phyloP scores from a whole-genome alignment of 495 filamentous ascomycete genomes.

The Hypoxylon lienhwacheense region DNA sequence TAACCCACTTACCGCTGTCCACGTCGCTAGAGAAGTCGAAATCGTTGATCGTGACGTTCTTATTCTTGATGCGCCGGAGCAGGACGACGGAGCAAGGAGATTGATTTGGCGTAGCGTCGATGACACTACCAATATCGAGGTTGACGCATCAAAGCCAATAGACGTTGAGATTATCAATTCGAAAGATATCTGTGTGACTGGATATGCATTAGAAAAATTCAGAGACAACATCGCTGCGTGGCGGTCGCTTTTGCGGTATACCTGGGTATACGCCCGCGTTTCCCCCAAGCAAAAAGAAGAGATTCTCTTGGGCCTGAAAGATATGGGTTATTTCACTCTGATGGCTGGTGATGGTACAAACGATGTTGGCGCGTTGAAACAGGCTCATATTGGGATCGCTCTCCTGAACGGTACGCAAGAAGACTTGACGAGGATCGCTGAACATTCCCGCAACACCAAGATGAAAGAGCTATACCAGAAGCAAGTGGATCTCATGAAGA shows the following conservation, averaged over 20 bases:
- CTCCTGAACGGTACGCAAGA: slow-evolving; percentile 93
- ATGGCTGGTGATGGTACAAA: slow-evolving; percentile 99
- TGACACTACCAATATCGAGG: slow-evolving; percentile 83
- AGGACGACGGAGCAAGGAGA: slow-evolving; percentile 77
- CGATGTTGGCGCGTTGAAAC: slow-evolving; percentile 96
- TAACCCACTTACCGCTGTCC: slow-evolving; percentile 93
- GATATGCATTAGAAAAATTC: slow-evolving; percentile 89
- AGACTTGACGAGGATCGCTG: slow-evolving; percentile 85
- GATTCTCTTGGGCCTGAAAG: slow-evolving; percentile 92
- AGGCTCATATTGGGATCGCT: slow-evolving; percentile 95
- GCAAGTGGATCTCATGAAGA: slow-evolving; percentile 82
- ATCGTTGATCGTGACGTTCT: slow-evolving; percentile 96
- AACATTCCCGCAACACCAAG: slow-evolving; percentile 89
- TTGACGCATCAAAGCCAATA: slow-evolving; percentile 79
- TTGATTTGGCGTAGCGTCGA: slow-evolving; percentile 96
- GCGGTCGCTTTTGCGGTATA: slow-evolving; percentile 74
- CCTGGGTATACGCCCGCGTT: slow-evolving; percentile 98
- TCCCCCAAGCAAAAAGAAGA: slow-evolving; percentile 99
- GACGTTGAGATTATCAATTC: slow-evolving; percentile 77
- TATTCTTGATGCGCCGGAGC: slow-evolving; percentile 92
- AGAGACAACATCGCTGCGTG: slow-evolving; percentile 72
- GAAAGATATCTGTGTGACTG: slow-evolving; percentile 96
- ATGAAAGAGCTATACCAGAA: slow-evolving; percentile 99
- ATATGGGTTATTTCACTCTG: slow-evolving; percentile 93
- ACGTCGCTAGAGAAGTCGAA: slow-evolving; percentile 93